Conservation (phyloP, 2,329 filamentous ascomycete genomes). For the Colletotrichum coccodes region DNA sequence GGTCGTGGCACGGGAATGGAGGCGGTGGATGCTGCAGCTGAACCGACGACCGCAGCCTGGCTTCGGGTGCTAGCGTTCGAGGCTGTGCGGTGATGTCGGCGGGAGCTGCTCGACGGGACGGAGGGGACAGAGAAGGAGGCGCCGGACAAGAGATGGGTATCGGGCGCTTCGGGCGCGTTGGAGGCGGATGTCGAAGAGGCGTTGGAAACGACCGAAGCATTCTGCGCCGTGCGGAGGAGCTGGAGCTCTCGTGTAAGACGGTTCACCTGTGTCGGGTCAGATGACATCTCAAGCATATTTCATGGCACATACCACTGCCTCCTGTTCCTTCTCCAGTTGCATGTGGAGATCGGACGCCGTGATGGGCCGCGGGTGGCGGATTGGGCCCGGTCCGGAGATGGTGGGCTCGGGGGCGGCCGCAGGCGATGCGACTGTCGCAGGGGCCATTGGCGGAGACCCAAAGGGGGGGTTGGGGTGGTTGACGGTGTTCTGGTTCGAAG, state of each 20-base stretch:
- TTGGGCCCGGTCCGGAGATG: constrained; percentile 73
- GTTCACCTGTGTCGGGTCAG: constrained; percentile 73
- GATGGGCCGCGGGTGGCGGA: constrained; percentile 87
- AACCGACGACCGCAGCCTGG: constrained; percentile 55
- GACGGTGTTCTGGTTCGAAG: constrained; percentile 63
- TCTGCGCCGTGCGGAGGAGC: constrained; percentile 78
- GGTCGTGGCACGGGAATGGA: constrained; percentile 58
- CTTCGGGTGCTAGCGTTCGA: constrained; percentile 67
- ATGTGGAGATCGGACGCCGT: constrained; percentile 90
- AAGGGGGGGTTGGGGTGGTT: constrained; percentile 47
- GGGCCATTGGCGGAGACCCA: constrained; percentile 45
- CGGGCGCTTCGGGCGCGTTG: constrained; percentile 57
- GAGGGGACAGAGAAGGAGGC: constrained; percentile 67
- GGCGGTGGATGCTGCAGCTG: constrained; percentile 47
- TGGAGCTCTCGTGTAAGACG: constrained; percentile 90
- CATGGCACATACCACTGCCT: constrained; percentile 77
- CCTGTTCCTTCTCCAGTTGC: constrained; percentile 93
- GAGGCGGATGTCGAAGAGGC: constrained; percentile 70
- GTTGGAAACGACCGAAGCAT: constrained; percentile 73
- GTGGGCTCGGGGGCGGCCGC: constrained; percentile 40
- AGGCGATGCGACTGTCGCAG: constrained; percentile 33
- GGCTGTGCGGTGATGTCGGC: constrained; percentile 67
- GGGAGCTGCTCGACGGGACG: constrained; percentile 60
- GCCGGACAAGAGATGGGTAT: constrained; percentile 65
- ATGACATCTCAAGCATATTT: not conserved